Conservation (phyloP, 192 early-diverging fungal genomes). For the Podila epicladia region DNA sequence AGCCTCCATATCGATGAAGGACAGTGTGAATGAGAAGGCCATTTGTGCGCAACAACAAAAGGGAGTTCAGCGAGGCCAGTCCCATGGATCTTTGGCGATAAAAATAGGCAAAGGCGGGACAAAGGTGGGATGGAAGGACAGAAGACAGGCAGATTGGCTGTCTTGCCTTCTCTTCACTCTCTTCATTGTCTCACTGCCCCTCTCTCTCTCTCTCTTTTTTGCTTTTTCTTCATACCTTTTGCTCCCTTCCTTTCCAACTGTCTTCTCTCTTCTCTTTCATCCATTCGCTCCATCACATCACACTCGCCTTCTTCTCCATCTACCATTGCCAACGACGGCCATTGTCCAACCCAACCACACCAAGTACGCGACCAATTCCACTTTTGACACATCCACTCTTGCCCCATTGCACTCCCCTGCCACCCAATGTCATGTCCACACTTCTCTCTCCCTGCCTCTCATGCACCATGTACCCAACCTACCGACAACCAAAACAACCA, state of each 20-base stretch:
- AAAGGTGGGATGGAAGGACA: too few relatives aligned
- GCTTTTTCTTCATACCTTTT: background rate
- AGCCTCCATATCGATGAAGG: too few relatives aligned
- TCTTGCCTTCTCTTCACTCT: background rate
- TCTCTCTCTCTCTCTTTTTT: background rate
- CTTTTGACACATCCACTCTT: background rate
- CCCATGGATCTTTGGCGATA: too few relatives aligned
- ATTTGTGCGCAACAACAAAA: too few relatives aligned
- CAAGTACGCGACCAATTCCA: background rate
- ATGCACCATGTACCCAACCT: too few relatives aligned
- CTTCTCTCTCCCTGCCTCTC: too few relatives aligned
- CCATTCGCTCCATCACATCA: background rate
- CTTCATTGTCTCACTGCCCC: background rate
- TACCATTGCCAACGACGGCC: background rate
- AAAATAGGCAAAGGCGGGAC: too few relatives aligned
- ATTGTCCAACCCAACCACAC: background rate
- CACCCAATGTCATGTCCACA: too few relatives aligned
- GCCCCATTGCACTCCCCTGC: background rate
- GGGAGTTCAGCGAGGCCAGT: too few relatives aligned
- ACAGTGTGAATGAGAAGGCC: too few relatives aligned
- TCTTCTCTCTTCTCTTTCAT: background rate
- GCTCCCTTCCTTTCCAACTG: background rate
- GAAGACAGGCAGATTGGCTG: background rate
- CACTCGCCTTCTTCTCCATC: background rate
- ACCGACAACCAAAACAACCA: too few relatives aligned